Conservation (phyloP, 225 moss, liverwort and hornwort species). For the Pseudisothecium myosuroides region DNA sequence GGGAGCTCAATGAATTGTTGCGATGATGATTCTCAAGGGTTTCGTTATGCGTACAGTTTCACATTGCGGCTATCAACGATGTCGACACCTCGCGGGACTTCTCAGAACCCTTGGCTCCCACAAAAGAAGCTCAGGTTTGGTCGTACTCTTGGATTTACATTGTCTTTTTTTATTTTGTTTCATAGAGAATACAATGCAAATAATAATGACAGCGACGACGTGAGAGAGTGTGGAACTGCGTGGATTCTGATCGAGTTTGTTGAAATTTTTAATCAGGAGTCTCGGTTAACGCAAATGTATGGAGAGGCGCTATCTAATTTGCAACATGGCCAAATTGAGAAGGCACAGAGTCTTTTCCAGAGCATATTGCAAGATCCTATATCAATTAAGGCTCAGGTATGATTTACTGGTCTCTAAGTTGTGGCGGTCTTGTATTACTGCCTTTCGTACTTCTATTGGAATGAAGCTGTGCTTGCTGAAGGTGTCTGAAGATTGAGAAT, state of each 20-base stretch:
- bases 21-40: conserved; percentile 7
- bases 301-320: conserved; percentile 53
- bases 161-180: not conserved
- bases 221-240: not conserved
- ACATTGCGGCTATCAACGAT: conserved; percentile 67
- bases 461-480: not conserved
- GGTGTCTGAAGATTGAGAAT: not conserved
- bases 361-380: conserved; percentile 62
- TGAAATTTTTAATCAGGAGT: conserved; percentile 27
- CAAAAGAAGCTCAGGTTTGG: conserved; percentile 65
- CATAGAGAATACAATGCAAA: not conserved
- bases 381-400: conserved; percentile 51
- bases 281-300: conserved; percentile 61
- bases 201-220: not conserved
- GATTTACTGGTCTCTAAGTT: not conserved
- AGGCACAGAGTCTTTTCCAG: conserved; percentile 43
- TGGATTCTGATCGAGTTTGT: conserved; percentile 2
- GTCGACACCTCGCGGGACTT: conserved; percentile 46
- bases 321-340: conserved; percentile 49
- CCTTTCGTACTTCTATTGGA: not conserved
- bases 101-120: conserved; percentile 49
- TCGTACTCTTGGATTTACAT: not conserved
- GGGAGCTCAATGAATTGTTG: not conserved
- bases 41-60: conserved; percentile 34
- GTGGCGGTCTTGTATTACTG: not conserved